These are phyloP conservation scores for Penicillium occitanis DNA, from an alignment of 2,329 filamentous ascomycete genomes.

Conservation along the genomic window DNA sequence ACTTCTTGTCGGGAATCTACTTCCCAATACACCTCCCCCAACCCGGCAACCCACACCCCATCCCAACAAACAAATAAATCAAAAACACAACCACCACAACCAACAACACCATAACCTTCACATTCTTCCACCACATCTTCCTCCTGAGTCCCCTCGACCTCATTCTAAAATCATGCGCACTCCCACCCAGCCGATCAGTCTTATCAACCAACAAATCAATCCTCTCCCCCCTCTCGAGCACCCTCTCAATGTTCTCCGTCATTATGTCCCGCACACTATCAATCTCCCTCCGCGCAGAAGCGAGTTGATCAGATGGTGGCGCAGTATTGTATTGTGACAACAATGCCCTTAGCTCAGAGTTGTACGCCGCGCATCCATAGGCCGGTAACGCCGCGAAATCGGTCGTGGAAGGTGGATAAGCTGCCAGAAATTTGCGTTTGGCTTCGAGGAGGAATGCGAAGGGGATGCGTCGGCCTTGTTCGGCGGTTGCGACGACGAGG, in stretches of 20 bases:
- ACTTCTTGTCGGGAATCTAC: neutral
- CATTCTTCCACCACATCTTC: conserved; percentile 99
- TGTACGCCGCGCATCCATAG: conserved; percentile 89
- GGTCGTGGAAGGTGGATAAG: conserved; percentile 65
- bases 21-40: conserved; percentile 46
- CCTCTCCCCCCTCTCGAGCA: conserved; percentile 85
- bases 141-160: conserved; percentile 81
- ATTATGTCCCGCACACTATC: conserved; percentile 90
- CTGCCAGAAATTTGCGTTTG: conserved; percentile 77
- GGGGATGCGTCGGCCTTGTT: conserved; percentile 80
- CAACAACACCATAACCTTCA: conserved; percentile 86
- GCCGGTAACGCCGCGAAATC: conserved; percentile 77
- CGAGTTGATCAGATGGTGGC: conserved; percentile 74
- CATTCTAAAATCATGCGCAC: conserved; percentile 85
- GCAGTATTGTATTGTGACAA: conserved; percentile 85
- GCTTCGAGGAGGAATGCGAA: conserved; percentile 92
- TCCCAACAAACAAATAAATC: conserved; percentile 69
- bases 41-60: conserved; percentile 68
- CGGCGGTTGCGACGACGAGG: conserved; percentile 79
- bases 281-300: conserved; percentile 82
- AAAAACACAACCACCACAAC: conserved; percentile 68
- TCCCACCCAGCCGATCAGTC: conserved; percentile 87
- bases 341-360: conserved; percentile 70
- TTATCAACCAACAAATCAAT: conserved; percentile 95
- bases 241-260: conserved; percentile 90